Evolutionary conservation across 2,329 filamentous ascomycete genomes (phyloP), one percentile per base, ranked within the genome.

Genomic region (Huntiella moniliformis): DNA sequence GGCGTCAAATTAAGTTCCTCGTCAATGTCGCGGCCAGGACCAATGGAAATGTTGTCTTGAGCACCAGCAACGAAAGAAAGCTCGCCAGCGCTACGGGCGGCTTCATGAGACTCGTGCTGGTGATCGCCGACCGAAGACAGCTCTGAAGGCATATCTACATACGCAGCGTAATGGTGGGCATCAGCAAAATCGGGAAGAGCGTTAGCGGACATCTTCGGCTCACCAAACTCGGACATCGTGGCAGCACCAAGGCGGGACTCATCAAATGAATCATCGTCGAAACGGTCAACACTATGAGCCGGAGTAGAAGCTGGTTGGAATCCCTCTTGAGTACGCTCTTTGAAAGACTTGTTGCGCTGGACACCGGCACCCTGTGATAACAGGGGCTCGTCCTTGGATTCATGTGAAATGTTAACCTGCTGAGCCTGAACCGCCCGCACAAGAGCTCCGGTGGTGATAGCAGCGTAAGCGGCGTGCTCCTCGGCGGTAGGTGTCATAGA

Each of bases 91-190:
- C 16, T 17, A 17, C 12, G 32, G 7, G 40, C 32, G 5, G 15
- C 40, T 12, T 13, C 32, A 42, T 38, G 28, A 10, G 31, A 32
- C n/a, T 45, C 42, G 41, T 38, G 33, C 15, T 39, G 32, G 37
- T 42, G 38, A 44, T 38, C 35, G 42, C 87, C 70, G 0, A 87
- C 94, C 2, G 85, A 85, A 56, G 92, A 92, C 13, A 86, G 93
- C 39, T 75, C 79, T 12, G 84, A 70, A 51, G 92, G 85, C 15
- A 47, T 39, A 34, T 74, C 71, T 8, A 71, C 66, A 1, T 63
- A 54, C 52, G 83, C 80, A 3, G 80, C 84, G 55, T 82, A 77
- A 56, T 87, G 85, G 66, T 87, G 73, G 4, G 81, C 79, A 53
- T 87, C 68, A 47, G 77, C 63, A 33, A 73, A 62, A 52, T 79